Evolutionary conservation across 2,329 filamentous ascomycete species (phyloP).

Genomic region (Colletotrichum sp.): DNA sequence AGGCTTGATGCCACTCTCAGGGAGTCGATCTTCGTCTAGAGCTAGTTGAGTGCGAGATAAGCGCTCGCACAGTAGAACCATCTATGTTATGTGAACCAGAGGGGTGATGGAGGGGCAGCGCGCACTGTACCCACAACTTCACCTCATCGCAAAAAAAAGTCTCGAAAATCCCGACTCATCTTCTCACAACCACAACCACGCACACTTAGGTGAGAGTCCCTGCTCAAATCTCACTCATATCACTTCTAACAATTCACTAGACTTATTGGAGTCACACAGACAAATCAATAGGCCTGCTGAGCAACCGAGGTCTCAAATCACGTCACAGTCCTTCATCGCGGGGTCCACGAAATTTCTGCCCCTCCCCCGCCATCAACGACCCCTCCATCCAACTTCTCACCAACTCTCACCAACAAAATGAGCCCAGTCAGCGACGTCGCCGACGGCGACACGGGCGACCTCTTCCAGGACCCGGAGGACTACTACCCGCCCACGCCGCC

Average conservation of each 20-base stretch:
- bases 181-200: background rate
- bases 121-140: slow-evolving; percentile 20
- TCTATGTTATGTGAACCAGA: background rate
- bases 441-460: slow-evolving; percentile 45
- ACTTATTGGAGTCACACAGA: accelerated
- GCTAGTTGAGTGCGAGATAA: background rate
- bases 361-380: background rate
- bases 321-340: background rate
- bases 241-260: background rate
- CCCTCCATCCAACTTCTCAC: background rate
- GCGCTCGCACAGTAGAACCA: background rate
- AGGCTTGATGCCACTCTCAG: background rate
- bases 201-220: background rate
- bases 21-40: background rate
- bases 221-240: background rate
- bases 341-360: background rate
- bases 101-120: background rate
- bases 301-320: background rate
- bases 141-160: background rate
- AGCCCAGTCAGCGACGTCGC: slow-evolving; percentile 14
- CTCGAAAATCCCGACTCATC: slow-evolving; percentile 5
- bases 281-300: background rate
- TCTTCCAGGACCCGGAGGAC: slow-evolving; percentile 83
- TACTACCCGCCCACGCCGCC: slow-evolving; percentile 81
- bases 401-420: too few species aligned